phyloP scores from a whole-genome alignment of 495 filamentous ascomycete genomes.

The Podospora appendiculata region DNA sequence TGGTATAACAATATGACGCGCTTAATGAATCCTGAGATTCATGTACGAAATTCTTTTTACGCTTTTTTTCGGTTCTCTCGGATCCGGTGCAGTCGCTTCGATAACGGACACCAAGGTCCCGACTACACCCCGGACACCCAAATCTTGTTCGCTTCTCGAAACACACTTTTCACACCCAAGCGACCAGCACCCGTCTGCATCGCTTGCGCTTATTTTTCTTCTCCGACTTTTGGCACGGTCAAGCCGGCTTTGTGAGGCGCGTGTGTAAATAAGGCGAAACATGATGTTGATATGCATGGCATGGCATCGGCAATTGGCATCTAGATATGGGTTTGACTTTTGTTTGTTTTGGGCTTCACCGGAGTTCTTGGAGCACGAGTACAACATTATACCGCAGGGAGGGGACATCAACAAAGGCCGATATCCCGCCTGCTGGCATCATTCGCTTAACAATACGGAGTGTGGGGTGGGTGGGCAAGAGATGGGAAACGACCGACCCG shows the following conservation, averaged over 20 bases:
- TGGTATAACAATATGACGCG: conserved; percentile 27
- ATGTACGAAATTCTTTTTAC: conserved; percentile 6
- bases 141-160: conserved; percentile 7
- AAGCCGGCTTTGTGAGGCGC: conserved; percentile 24
- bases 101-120: background rate
- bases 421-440: conserved; percentile 24
- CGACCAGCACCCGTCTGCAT: background rate
- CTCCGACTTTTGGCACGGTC: conserved; percentile 6
- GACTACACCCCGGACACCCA: background rate
- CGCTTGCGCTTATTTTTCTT: conserved; percentile 12
- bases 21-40: background rate
- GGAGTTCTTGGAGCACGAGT: conserved; percentile 40
- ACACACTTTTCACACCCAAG: conserved; percentile 4
- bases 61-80: conserved; percentile 6
- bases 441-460: conserved; percentile 19
- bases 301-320: conserved; percentile 46
- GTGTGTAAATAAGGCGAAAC: conserved; percentile 41
- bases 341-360: conserved; percentile 22
- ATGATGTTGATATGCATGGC: conserved; percentile 48
- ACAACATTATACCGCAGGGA: conserved; percentile 14
- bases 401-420: conserved; percentile 11
- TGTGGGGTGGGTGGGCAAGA: background rate
- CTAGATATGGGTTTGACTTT: conserved; percentile 35
- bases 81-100: background rate
- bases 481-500: background rate